These are phyloP conservation scores for Annona cherimola DNA, from an alignment of 164 flowering plant species.

Conservation along the genomic window DNA sequence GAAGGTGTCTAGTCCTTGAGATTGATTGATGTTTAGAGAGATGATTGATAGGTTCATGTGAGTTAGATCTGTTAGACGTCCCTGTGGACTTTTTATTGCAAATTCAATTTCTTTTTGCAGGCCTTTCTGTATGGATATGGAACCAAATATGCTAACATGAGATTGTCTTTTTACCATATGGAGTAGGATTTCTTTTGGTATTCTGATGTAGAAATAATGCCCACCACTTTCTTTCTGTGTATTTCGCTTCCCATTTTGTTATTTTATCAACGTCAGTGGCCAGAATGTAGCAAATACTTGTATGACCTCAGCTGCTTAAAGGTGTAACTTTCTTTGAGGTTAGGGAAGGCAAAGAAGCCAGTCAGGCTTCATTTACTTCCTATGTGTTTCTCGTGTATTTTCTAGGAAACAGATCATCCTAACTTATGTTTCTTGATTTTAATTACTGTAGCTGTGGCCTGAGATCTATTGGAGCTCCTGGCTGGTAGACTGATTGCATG, in stretches of 20 bases:
- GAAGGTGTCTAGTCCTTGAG: no score
- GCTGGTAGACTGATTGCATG: conserved; percentile 25
- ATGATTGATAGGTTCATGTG: no score
- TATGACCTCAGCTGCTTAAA: background rate
- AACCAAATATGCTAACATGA: background rate
- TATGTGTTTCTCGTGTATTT: background rate
- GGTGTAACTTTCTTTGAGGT: background rate
- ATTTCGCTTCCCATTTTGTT: background rate
- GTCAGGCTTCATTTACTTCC: background rate
- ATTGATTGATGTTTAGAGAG: no score
- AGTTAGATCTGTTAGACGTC: no score
- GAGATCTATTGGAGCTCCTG: background rate
- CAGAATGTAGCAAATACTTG: background rate
- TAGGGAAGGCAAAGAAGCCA: background rate
- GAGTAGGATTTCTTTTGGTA: background rate
- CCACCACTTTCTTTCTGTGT: background rate
- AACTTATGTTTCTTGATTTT: background rate
- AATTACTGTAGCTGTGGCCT: background rate
- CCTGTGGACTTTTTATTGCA: no score
- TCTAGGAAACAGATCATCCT: background rate
- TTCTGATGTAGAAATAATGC: no score
- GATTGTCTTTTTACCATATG: background rate
- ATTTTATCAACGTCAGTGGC: background rate
- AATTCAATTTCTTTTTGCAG: no score
- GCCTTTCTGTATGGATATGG: no score